These are phyloP conservation scores for Pythium sukuiense DNA, from an alignment of 352 stramenopile species.

Conservation along the genomic window DNA sequence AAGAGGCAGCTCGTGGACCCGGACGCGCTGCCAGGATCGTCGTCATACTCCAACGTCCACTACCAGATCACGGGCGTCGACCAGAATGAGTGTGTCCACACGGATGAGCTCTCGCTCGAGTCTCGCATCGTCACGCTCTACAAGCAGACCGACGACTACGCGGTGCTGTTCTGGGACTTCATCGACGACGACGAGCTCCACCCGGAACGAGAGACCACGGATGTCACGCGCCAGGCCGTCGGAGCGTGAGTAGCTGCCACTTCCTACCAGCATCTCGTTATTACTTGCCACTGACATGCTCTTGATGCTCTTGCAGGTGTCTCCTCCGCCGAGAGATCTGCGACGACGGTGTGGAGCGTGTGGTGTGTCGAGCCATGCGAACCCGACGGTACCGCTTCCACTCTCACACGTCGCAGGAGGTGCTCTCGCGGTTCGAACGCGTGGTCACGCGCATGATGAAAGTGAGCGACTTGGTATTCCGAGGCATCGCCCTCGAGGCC, in stretches of 20 bases:
- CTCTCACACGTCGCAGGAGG: neutral
- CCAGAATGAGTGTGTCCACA: neutral
- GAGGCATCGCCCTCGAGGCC: neutral
- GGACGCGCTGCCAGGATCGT: neutral
- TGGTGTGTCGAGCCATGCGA: constrained; percentile 8
- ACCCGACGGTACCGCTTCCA: constrained; percentile 16
- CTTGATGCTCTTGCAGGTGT: constrained; percentile 2
- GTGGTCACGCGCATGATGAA: neutral
- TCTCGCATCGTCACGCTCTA: constrained; percentile 28
- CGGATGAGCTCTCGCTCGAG: constrained; percentile 20
- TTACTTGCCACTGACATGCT: too few relatives aligned
- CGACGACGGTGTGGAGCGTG: constrained; percentile 13
- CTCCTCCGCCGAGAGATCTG: constrained; percentile 18
- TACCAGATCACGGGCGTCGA: neutral
- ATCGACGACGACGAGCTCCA: constrained; percentile 34
- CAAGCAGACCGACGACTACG: constrained; percentile 28
- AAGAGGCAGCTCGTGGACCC: constrained; percentile 14
- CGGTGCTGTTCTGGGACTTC: constrained; percentile 32
- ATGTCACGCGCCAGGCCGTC: constrained; percentile 23
- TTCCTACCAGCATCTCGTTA: too few relatives aligned
- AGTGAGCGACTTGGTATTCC: constrained; percentile 8
- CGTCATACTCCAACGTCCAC: neutral
- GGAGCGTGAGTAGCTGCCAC: constrained; percentile 5
- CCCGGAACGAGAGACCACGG: constrained; percentile 13
- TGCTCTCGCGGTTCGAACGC: neutral